phyloP scores from a whole-genome alignment of 2,329 filamentous ascomycete genomes.

The Daldinia sp. region DNA sequence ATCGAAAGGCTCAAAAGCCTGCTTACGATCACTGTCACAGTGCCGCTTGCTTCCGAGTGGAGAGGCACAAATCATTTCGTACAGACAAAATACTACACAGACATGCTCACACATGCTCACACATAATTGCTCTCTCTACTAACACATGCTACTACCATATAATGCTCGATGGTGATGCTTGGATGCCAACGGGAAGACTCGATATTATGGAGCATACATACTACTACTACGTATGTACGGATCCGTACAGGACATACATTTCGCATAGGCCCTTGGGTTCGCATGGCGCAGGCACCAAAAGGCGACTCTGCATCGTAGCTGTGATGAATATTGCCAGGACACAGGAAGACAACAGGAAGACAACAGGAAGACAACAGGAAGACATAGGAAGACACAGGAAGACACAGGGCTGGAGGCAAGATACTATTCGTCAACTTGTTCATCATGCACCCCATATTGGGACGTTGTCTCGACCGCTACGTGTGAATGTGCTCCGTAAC shows the following conservation, averaged over 20 bases:
- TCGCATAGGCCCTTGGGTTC: slow-evolving; percentile 29
- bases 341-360: no score
- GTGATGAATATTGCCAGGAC: slow-evolving; percentile 18
- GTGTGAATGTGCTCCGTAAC: slow-evolving; percentile 22
- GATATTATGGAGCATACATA: slow-evolving; percentile 36
- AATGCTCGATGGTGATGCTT: not conserved
- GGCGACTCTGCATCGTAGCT: slow-evolving; percentile 22
- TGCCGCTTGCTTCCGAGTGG: slow-evolving; percentile 35
- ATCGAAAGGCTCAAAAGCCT: slow-evolving; percentile 13
- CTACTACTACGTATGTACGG: not conserved
- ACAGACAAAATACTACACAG: slow-evolving; percentile 27
- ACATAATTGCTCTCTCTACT: no score
- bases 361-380: no score
- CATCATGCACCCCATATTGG: slow-evolving; percentile 15
- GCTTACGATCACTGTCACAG: slow-evolving; percentile 32
- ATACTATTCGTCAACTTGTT: slow-evolving; percentile 19
- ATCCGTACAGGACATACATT: slow-evolving; percentile 1
- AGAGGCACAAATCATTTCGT: slow-evolving; percentile 34
- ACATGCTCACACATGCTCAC: slow-evolving; percentile 1
- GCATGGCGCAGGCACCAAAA: slow-evolving; percentile 37
- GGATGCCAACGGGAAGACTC: slow-evolving; percentile 11
- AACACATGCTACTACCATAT: not conserved
- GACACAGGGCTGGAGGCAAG: not conserved
- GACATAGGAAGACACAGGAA: no score
- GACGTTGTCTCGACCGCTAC: slow-evolving; percentile 27